These are phyloP conservation scores for Willaertia magna DNA, from an alignment of 208 protist genomes.

Conservation along the genomic window DNA sequence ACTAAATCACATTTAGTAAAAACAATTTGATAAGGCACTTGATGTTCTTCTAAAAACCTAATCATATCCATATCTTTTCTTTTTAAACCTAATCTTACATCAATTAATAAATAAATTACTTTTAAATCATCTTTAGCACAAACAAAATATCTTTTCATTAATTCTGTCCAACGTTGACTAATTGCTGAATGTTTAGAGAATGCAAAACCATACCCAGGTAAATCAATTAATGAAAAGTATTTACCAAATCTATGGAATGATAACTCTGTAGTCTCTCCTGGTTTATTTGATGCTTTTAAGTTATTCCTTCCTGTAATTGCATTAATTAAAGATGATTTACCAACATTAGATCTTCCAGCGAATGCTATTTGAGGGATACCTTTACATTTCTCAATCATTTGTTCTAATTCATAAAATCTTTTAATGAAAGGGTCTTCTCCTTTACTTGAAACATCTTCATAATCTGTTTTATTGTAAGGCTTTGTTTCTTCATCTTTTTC, in stretches of 20 bases:
- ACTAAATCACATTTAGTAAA: neutral
- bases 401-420: neutral
- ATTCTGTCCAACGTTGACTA: neutral
- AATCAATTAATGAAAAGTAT: neutral
- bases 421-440: neutral
- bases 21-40: neutral
- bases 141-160: neutral
- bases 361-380: neutral
- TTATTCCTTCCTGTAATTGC: neutral
- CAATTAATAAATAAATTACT: neutral
- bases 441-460: neutral
- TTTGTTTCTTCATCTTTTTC: neutral
- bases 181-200: neutral
- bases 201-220: constrained; percentile 12
- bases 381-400: neutral
- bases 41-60: neutral
- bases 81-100: neutral
- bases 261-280: neutral
- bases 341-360: neutral
- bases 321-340: neutral
- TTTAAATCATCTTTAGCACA: neutral
- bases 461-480: neutral
- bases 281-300: neutral
- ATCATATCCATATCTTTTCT: neutral
- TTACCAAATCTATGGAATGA: neutral